Evolutionary conservation across 169 alveolate species (phyloP).

Genomic region (Plasmodium knowlesi): DNA sequence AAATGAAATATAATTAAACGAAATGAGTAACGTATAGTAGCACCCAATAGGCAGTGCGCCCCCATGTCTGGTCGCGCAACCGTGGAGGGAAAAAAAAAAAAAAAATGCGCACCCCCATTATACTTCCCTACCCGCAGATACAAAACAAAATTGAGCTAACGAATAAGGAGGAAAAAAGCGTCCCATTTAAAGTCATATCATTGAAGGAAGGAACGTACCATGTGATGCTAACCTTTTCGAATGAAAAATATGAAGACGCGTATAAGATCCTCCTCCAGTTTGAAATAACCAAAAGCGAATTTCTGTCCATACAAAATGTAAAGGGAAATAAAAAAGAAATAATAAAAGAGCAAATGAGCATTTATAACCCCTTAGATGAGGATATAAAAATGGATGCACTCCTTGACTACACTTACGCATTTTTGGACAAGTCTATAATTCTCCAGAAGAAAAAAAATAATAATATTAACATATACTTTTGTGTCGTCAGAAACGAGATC

Average conservation of each 20-base stretch:
- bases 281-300: conserved; percentile 42
- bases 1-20: not conserved
- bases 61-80: not conserved
- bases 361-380: conserved; percentile 67
- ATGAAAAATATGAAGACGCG: conserved; percentile 67
- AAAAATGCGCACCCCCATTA: not conserved
- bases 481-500: conserved; percentile 41
- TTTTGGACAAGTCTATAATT: conserved; percentile 50
- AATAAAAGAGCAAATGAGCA: conserved; percentile 32
- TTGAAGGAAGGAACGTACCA: conserved; percentile 50
- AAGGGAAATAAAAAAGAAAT: conserved; percentile 56
- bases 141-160: conserved; percentile 8
- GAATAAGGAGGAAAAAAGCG: conserved; percentile 38
- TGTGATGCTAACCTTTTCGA: conserved; percentile 43
- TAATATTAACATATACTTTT: conserved; percentile 39
- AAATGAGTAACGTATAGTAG: not conserved
- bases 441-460: conserved; percentile 55
- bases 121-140: not conserved
- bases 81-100: not conserved
- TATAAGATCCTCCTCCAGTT: conserved; percentile 63
- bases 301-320: conserved; percentile 20
- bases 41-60: not conserved
- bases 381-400: conserved; percentile 55
- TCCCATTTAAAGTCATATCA: conserved; percentile 37
- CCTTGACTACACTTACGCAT: conserved; percentile 44